These are phyloP conservation scores for Phanerochaete carnosa DNA, from an alignment of 768 basidiomycete genomes.

Conservation along the genomic window DNA sequence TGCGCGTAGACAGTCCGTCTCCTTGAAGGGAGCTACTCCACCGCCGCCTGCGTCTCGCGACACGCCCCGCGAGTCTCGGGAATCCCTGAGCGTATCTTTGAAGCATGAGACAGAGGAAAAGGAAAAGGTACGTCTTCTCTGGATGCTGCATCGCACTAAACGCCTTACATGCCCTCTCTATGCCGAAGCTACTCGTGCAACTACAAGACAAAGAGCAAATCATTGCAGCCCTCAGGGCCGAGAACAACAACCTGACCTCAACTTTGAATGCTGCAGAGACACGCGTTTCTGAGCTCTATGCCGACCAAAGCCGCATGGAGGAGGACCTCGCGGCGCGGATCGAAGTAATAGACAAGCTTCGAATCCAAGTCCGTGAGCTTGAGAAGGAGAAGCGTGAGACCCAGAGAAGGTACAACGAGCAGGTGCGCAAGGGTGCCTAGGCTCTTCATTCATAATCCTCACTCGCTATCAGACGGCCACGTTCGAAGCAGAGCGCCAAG, in stretches of 20 bases:
- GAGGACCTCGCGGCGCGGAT: slow-evolving; percentile 77
- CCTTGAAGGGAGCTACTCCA: slow-evolving; percentile 40
- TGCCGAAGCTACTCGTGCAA: slow-evolving; percentile 65
- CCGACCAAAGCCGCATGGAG: slow-evolving; percentile 80
- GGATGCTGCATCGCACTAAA: not conserved
- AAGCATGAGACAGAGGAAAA: slow-evolving; percentile 79
- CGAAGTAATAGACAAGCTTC: slow-evolving; percentile 79
- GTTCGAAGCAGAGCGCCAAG: slow-evolving; percentile 89
- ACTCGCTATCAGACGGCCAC: slow-evolving; percentile 58
- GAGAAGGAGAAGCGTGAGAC: slow-evolving; percentile 87
- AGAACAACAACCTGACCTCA: slow-evolving; percentile 63
- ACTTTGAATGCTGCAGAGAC: slow-evolving; percentile 66
- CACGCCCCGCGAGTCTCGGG: slow-evolving; percentile 53
- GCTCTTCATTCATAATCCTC: slow-evolving; percentile 10
- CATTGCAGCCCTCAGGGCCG: slow-evolving; percentile 54
- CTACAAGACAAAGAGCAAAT: slow-evolving; percentile 78
- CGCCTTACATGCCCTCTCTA: not conserved
- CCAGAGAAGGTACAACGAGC: slow-evolving; percentile 83
- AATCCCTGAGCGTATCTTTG: slow-evolving; percentile 57
- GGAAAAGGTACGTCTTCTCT: slow-evolving; percentile 56
- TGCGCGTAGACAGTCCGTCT: slow-evolving; percentile 45
- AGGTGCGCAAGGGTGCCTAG: slow-evolving; percentile 44
- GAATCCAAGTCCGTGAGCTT: slow-evolving; percentile 76
- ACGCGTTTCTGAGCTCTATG: slow-evolving; percentile 75
- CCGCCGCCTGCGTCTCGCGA: slow-evolving; percentile 36